phyloP scores from a whole-genome alignment of 1,284 basidiomycete species.

The Trichosporon inkin region DNA sequence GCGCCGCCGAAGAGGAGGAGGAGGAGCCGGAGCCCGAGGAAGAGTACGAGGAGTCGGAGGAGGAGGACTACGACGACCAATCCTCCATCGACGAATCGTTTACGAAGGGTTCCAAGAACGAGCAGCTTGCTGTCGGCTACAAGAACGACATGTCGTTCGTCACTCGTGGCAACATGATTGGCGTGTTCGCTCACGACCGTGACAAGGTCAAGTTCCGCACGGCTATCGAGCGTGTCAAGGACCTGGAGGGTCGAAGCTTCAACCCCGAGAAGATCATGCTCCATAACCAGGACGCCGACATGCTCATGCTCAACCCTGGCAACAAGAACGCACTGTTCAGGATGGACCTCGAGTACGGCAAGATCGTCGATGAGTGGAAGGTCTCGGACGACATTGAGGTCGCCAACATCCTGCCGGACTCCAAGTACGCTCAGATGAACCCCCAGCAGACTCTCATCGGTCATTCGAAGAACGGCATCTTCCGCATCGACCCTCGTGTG shows the following conservation, averaged over 20 bases:
- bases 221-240: slow-evolving; percentile 79
- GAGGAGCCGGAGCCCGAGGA: slow-evolving; percentile 28
- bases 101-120: slow-evolving; percentile 65
- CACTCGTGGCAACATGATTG: slow-evolving; percentile 90
- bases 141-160: slow-evolving; percentile 95
- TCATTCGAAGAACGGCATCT: slow-evolving; percentile 80
- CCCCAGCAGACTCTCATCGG: slow-evolving; percentile 90
- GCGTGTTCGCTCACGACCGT: slow-evolving; percentile 87
- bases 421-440: slow-evolving; percentile 93
- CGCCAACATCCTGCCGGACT: slow-evolving; percentile 83
- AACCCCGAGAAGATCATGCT: slow-evolving; percentile 93
- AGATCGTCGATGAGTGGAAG: slow-evolving; percentile 98
- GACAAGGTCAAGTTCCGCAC: slow-evolving; percentile 80
- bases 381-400: slow-evolving; percentile 83
- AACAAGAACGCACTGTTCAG: slow-evolving; percentile 82
- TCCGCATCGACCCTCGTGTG: slow-evolving; percentile 92
- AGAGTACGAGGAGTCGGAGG: slow-evolving; percentile 42
- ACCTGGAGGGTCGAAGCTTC: slow-evolving; percentile 77
- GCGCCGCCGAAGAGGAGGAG: slow-evolving; percentile 56
- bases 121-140: slow-evolving; percentile 90
- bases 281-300: slow-evolving; percentile 93
- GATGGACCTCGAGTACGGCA: slow-evolving; percentile 92
- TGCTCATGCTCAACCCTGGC: slow-evolving; percentile 84
- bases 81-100: slow-evolving; percentile 53
- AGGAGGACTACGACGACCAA: slow-evolving; percentile 65